phyloP scores from a whole-genome alignment of 805 yeast genomes.

The Vanderwaltozyma polyspora region DNA sequence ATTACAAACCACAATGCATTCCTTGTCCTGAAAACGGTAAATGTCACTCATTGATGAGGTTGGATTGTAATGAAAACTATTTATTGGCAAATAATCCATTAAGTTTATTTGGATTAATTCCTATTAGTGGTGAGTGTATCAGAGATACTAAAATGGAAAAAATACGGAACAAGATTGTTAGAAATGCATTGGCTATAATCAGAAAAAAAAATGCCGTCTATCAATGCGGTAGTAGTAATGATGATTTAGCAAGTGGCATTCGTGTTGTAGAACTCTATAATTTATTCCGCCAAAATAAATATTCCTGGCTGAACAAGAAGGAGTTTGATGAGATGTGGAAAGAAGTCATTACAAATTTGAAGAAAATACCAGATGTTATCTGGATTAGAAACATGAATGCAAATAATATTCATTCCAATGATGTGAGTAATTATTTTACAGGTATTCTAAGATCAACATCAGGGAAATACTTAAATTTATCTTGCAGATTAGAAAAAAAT shows the following conservation, averaged over 20 bases:
- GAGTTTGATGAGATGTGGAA: slow-evolving; percentile 59
- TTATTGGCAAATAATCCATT: slow-evolving; percentile 30
- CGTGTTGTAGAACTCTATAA: slow-evolving; percentile 36
- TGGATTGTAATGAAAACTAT: slow-evolving; percentile 58
- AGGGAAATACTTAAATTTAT: slow-evolving; percentile 40
- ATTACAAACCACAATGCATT: slow-evolving; percentile 48
- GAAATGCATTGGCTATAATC: slow-evolving; percentile 48
- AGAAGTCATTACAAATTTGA: slow-evolving; percentile 44
- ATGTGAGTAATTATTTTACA: too few species aligned
- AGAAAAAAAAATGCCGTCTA: slow-evolving; percentile 51
- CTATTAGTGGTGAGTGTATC: slow-evolving; percentile 52
- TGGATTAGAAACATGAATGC: neutral
- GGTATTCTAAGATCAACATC: slow-evolving; percentile 53
- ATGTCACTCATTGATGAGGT: slow-evolving; percentile 46
- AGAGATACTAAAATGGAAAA: slow-evolving; percentile 61
- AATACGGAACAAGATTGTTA: slow-evolving; percentile 49
- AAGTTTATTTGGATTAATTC: slow-evolving; percentile 40
- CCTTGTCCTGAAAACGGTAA: slow-evolving; percentile 71
- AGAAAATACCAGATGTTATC: slow-evolving; percentile 30
- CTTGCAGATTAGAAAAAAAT: slow-evolving; percentile 38
- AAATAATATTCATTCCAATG: neutral
- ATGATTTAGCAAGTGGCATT: slow-evolving; percentile 39
- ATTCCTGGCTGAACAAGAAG: slow-evolving; percentile 29
- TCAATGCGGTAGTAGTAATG: slow-evolving; percentile 40
- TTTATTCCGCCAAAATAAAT: slow-evolving; percentile 28